These are phyloP conservation scores for Telfairia occidentalis DNA, from an alignment of 331 rosid species.

Conservation along the genomic window DNA sequence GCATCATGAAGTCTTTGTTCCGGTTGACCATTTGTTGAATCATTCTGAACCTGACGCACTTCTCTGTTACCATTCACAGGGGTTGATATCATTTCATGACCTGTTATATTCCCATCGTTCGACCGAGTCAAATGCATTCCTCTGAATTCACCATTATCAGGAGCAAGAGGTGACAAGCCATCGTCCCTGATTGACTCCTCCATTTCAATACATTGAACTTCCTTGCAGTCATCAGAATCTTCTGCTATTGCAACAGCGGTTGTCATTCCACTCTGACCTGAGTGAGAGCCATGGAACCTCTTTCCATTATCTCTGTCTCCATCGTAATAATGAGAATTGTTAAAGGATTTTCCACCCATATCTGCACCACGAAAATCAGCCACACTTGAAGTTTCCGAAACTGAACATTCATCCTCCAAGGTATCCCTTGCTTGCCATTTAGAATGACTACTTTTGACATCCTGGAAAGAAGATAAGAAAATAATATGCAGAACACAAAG, in stretches of 20 bases:
- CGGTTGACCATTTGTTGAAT: slow-evolving; percentile 25
- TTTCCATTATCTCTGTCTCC: slow-evolving; percentile 23
- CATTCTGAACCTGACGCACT: slow-evolving; percentile 29
- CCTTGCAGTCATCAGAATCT: slow-evolving; percentile 65
- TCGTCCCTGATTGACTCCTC: slow-evolving; percentile 42
- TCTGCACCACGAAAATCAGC: slow-evolving; percentile 29
- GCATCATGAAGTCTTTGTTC: slow-evolving; percentile 31
- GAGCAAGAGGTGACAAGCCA: slow-evolving; percentile 24
- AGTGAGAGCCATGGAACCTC: slow-evolving; percentile 20
- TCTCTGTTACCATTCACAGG: slow-evolving; percentile 33
- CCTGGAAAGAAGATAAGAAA: slow-evolving; percentile 20
- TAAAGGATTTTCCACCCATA: slow-evolving; percentile 34
- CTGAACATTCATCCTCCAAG: slow-evolving; percentile 70
- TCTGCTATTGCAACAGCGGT: slow-evolving; percentile 20
- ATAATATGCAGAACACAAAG: slow-evolving; percentile 4
- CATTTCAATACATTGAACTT: slow-evolving; percentile 72
- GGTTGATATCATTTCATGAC: slow-evolving; percentile 35
- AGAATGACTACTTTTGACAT: slow-evolving; percentile 26
- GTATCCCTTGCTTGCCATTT: slow-evolving; percentile 32
- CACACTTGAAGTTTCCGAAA: slow-evolving; percentile 58
- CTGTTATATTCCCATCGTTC: slow-evolving; percentile 25
- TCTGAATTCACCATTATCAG: slow-evolving; percentile 25
- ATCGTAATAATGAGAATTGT: slow-evolving; percentile 50
- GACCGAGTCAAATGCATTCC: slow-evolving; percentile 20
- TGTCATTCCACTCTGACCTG: slow-evolving; percentile 21